Evolutionary conservation across 2,329 filamentous ascomycete genomes (phyloP).

Genomic region (Cercospora berteroae): DNA sequence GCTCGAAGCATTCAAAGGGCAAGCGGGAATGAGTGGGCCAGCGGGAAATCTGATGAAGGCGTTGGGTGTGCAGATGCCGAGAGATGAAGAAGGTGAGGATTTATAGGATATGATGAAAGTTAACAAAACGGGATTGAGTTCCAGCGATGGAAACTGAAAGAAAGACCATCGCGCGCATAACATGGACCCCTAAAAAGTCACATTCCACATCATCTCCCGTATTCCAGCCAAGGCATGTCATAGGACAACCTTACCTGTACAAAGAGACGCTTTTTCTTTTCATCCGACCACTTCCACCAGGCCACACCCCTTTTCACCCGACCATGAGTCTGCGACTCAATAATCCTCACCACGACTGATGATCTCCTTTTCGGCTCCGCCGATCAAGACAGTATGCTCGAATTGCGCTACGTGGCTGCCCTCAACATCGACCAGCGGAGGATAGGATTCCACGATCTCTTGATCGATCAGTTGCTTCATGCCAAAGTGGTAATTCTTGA

Average conservation of each 20-base stretch:
- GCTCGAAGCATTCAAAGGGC: constrained; percentile 87
- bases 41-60: constrained; percentile 82
- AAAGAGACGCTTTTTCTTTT: not conserved
- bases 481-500: constrained; percentile 89
- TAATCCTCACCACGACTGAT: constrained; percentile 19
- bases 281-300: not conserved
- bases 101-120: not conserved
- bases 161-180: not conserved
- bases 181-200: not conserved
- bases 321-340: not conserved
- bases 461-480: constrained; percentile 80
- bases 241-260: not conserved
- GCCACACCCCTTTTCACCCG: not conserved
- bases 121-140: not conserved
- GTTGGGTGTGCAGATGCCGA: constrained; percentile 78
- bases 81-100: constrained; percentile 61
- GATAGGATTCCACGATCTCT: constrained; percentile 87
- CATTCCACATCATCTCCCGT: not conserved
- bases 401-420: constrained; percentile 92
- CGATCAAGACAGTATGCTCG: constrained; percentile 60
- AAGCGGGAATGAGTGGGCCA: constrained; percentile 80
- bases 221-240: constrained; percentile 9
- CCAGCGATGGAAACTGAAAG: not conserved
- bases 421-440: constrained; percentile 85
- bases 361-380: constrained; percentile 12